Conservation (phyloP, 106 monocot species). For the Allium fistulosum region DNA sequence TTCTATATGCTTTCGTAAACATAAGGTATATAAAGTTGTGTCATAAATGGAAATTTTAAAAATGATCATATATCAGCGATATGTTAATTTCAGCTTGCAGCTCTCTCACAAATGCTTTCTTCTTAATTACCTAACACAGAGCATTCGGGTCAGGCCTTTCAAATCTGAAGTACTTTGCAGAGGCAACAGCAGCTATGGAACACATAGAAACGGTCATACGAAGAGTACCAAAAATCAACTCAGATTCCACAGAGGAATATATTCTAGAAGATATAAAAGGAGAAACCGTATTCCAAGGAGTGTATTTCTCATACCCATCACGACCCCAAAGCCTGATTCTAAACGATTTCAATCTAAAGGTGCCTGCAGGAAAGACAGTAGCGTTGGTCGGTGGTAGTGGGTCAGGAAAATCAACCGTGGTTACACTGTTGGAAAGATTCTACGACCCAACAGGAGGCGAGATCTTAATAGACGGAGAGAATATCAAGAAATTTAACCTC, state of each 20-base stretch:
- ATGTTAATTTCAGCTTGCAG: background rate
- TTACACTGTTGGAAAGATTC: constrained; percentile 57
- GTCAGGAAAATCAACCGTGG: constrained; percentile 66
- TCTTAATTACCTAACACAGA: constrained; percentile 15
- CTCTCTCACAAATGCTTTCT: background rate
- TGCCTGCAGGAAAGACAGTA: constrained; percentile 51
- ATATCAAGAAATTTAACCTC: constrained; percentile 33
- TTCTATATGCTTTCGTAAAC: background rate
- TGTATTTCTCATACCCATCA: constrained; percentile 70
- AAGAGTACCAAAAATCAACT: constrained; percentile 63
- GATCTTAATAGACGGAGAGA: constrained; percentile 44
- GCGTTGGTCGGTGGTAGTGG: constrained; percentile 69
- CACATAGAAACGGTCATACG: constrained; percentile 45
- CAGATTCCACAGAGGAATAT: constrained; percentile 40
- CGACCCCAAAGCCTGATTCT: constrained; percentile 39
- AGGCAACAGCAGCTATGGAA: constrained; percentile 67
- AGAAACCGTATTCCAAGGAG: constrained; percentile 51
- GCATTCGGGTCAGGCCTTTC: constrained; percentile 66
- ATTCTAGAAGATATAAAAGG: constrained; percentile 28
- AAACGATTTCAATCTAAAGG: constrained; percentile 33
- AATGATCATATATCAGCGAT: too few species aligned
- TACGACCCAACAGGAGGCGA: constrained; percentile 39
- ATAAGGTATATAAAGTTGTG: too few species aligned
- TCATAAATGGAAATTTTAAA: too few species aligned
- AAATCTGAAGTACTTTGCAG: constrained; percentile 75